A percentile compares a stretch with the other conserved stretches of the same genome.
Conservation (phyloP, 208 protist genomes). For the Herpetomonas samuelpessoai region DNA sequence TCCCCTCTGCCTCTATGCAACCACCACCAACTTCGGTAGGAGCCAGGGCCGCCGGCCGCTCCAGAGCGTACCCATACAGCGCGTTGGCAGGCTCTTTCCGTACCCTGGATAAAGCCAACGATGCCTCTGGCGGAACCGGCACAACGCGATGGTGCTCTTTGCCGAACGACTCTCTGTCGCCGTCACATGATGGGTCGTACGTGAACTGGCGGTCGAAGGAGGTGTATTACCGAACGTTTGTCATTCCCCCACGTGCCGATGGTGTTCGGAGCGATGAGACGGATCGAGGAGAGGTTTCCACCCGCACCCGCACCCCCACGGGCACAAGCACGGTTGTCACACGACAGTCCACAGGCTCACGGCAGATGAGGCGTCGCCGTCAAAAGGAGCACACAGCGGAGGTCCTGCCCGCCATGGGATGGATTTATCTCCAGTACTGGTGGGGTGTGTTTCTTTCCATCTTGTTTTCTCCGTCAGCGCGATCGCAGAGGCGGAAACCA, state of each 20-base stretch:
- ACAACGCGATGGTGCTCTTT: neutral
- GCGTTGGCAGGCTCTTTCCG: too few species aligned
- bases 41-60: too few species aligned
- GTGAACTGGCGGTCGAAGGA: neutral
- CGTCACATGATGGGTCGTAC: neutral
- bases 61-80: too few species aligned
- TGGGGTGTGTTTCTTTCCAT: conserved; percentile 17
- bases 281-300: too few species aligned
- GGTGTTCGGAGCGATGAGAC: neutral
- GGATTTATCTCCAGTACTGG: conserved; percentile 49
- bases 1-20: neutral
- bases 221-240: conserved; percentile 3
- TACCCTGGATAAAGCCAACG: too few species aligned
- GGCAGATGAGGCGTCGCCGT: neutral
- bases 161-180: neutral
- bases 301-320: neutral
- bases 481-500: neutral
- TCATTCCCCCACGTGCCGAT: neutral
- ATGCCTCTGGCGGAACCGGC: neutral
- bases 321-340: conserved; percentile 2
- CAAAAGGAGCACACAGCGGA: conserved; percentile 8
- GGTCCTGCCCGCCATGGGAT: conserved; percentile 19
- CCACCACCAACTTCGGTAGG: neutral
- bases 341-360: too few species aligned
- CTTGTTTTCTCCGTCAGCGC: conserved; percentile 15